Percentiles rank a stretch among this genome's conserved stretches.
Evolutionary conservation across 2,329 filamentous ascomycete genomes (phyloP).

Genomic region (Trichoderma sp.): DNA sequence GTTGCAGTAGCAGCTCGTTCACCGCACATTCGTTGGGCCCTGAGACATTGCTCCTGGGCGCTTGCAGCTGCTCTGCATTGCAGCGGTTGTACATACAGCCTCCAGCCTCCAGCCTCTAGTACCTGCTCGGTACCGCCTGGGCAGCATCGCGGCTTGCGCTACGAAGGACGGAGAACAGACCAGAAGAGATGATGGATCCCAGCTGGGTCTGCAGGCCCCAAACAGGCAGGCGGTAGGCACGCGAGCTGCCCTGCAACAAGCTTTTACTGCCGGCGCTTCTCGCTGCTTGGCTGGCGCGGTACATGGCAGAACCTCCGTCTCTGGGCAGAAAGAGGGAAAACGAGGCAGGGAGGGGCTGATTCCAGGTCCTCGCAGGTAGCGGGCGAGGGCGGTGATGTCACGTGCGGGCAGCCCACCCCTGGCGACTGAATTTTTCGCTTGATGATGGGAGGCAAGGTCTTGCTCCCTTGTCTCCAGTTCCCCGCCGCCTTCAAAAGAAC

Average conservation of each 20-base stretch:
- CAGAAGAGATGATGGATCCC: not conserved
- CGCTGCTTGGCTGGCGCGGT: not conserved
- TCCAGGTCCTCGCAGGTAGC: not conserved
- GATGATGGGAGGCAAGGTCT: slow-evolving; percentile 22
- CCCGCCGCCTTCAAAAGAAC: slow-evolving; percentile 47
- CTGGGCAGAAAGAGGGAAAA: not conserved
- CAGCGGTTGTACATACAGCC: not conserved
- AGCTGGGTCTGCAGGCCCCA: not conserved
- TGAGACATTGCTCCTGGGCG: not conserved
- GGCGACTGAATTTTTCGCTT: slow-evolving; percentile 48
- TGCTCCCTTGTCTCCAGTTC: slow-evolving; percentile 40
- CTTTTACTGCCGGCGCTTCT: not conserved
- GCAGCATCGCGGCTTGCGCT: slow-evolving; percentile 5
- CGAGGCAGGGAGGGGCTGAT: not conserved
- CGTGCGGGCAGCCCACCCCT: slow-evolving; percentile 36
- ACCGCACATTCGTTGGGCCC: slow-evolving; percentile 17
- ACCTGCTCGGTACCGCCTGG: not conserved
- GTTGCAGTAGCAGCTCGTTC: not conserved
- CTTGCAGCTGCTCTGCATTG: not conserved
- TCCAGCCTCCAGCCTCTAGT: not conserved
- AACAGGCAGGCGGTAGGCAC: slow-evolving; percentile 2
- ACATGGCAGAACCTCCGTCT: not conserved
- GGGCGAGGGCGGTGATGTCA: slow-evolving; percentile 34
- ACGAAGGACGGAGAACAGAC: slow-evolving; percentile 14
- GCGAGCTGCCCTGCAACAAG: not conserved